Conservation (phyloP, 306 rosid genomes). For the Hippophae tibetana region DNA sequence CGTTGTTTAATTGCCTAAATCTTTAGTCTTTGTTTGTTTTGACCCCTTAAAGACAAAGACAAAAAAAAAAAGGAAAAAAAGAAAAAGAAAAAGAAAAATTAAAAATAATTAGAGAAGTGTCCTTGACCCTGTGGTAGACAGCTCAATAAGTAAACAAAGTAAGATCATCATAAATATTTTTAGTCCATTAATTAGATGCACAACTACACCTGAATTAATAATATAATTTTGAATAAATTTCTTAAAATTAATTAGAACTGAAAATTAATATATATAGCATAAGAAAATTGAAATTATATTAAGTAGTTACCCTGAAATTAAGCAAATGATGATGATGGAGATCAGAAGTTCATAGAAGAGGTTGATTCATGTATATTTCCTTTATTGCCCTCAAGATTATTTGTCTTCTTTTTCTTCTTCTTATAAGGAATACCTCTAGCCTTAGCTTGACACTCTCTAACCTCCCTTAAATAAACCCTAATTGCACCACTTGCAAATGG, state of each 20-base stretch:
- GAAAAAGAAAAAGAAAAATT: background rate
- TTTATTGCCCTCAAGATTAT: conserved; percentile 32
- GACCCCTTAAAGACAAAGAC: too few relatives aligned
- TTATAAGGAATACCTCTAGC: conserved; percentile 95
- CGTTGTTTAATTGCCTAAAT: background rate
- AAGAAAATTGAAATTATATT: background rate
- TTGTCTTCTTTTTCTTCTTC: conserved; percentile 74
- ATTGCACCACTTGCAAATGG: conserved; percentile 83
- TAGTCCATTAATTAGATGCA: too few relatives aligned
- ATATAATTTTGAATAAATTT: background rate
- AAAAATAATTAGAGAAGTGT: background rate
- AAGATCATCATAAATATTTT: too few relatives aligned
- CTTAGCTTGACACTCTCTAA: conserved; percentile 82
- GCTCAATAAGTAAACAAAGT: background rate
- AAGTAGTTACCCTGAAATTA: too few relatives aligned
- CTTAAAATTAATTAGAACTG: too few relatives aligned
- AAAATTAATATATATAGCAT: background rate
- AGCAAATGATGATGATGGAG: conserved; percentile 30
- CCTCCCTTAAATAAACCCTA: conserved; percentile 76
- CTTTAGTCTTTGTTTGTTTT: background rate
- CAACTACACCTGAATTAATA: too few relatives aligned
- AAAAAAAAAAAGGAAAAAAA: background rate
- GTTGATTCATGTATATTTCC: conserved; percentile 34
- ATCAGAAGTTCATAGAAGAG: conserved; percentile 30
- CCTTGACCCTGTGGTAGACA: background rate